Evolutionary conservation across 139 green algal species (phyloP).

Genomic region (Chlorella sp.): DNA sequence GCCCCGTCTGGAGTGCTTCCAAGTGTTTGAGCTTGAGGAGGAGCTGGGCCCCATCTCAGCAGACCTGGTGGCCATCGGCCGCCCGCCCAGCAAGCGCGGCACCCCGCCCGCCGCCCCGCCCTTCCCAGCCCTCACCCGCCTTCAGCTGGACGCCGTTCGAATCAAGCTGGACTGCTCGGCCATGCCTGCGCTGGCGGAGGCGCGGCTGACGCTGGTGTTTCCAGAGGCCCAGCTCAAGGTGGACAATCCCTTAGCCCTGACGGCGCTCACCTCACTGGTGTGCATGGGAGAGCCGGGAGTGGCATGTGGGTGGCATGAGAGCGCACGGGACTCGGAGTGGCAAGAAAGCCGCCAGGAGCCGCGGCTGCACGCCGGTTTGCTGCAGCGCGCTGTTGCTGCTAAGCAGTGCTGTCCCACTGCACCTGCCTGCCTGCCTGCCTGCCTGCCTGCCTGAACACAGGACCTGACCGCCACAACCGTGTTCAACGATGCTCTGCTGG

Average conservation of each 20-base stretch:
- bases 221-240: neutral
- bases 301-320: too few relatives aligned
- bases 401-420: too few relatives aligned
- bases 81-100: neutral
- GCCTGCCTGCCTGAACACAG: too few relatives aligned
- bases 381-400: too few relatives aligned
- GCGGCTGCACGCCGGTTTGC: too few relatives aligned
- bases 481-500: too few relatives aligned
- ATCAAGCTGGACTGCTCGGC: neutral
- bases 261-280: too few relatives aligned
- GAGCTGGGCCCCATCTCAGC: neutral
- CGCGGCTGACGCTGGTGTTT: neutral
- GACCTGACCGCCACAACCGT: neutral
- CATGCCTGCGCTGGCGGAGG: neutral
- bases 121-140: neutral
- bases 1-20: neutral
- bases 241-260: neutral
- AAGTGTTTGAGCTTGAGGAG: neutral
- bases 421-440: too few relatives aligned
- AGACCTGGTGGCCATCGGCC: neutral
- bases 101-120: neutral
- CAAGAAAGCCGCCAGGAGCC: too few relatives aligned
- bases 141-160: neutral
- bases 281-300: too few relatives aligned
- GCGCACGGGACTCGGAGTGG: too few relatives aligned